These are phyloP conservation scores for Penicillium vulpinum DNA, from an alignment of 2,329 filamentous ascomycete species.

Conservation along the genomic window DNA sequence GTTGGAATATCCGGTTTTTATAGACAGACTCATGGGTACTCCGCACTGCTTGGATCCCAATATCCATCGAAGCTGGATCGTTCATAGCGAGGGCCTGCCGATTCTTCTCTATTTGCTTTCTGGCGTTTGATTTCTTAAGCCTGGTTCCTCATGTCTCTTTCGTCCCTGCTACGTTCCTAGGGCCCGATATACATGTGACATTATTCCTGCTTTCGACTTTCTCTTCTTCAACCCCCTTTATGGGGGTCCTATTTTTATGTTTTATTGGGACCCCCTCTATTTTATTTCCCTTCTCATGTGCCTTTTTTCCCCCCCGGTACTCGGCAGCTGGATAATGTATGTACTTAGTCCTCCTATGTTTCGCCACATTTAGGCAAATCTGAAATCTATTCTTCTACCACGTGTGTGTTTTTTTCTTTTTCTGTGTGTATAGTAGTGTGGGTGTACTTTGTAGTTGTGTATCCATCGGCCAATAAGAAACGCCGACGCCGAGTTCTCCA, in stretches of 20 bases:
- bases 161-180: slow-evolving; percentile 45
- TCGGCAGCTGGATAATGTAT: slow-evolving; percentile 42
- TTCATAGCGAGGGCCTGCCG: slow-evolving; percentile 35
- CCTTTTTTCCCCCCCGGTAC: slow-evolving; percentile 25
- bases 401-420: background rate
- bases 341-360: slow-evolving; percentile 35
- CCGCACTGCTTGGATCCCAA: slow-evolving; percentile 5
- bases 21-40: background rate
- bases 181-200: slow-evolving; percentile 32
- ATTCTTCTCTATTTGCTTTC: slow-evolving; percentile 20
- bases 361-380: slow-evolving; percentile 12
- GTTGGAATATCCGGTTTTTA: background rate
- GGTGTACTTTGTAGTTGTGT: slow-evolving; percentile 1
- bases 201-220: slow-evolving; percentile 18
- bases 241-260: slow-evolving; percentile 17
- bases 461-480: slow-evolving; percentile 27
- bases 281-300: slow-evolving; percentile 25
- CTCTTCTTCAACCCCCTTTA: slow-evolving; percentile 23
- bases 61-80: slow-evolving; percentile 20
- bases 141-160: slow-evolving; percentile 30
- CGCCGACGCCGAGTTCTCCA: slow-evolving; percentile 22
- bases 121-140: slow-evolving; percentile 33
- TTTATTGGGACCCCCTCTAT: slow-evolving; percentile 13
- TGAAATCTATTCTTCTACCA: background rate
- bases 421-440: slow-evolving; percentile 5